Base-by-base conservation (phyloP, 1,284 basidiomycete species). In the Apiotrichum akiyoshidainum region DNA sequence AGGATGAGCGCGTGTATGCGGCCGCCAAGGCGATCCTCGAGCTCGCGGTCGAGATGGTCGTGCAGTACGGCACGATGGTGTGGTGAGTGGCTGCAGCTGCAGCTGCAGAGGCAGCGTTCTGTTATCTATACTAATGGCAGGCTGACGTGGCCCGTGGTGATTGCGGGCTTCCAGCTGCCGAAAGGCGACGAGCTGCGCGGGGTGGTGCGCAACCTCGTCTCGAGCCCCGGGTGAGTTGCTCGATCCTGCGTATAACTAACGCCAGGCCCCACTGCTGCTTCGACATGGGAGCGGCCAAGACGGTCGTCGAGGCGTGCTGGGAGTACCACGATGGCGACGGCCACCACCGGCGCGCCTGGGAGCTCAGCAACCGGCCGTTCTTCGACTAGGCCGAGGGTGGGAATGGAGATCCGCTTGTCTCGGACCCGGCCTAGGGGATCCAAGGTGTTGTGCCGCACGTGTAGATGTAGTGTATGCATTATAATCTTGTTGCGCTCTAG, bases 111-210 rank as follows among this genome's bases (percentile, higher is more conserved):
- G n/a, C n/a, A n/a, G n/a, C n/a, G n/a, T n/a, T n/a, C n/a, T n/a
- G n/a, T n/a, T n/a, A n/a, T n/a, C n/a, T 11, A 3, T 21, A 42
- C 34, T 19, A 41, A 19, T 34, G 16, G 5, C 34, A 72, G 72
- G 73, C 51, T 75, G 10, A 73, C 73, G 13, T 73, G 71, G 71
- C 73, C 73, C 1, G 68, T 73, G 39, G 46, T 73, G 13, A 69
- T 73, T 40, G 70, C 71, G n/a, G 71, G 65, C 4, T 68, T 71
- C 58, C 66, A 73, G 46, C 64, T 75, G 31, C 59, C 65, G 4
- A 54, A 57, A 21, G 63, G 59, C 19, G 67, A 71, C 50, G 65
- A 67, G 9, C 55, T 60, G 2, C 60, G 71, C 10, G 48, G 46
- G 2, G 62, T 65, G 14, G 68, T 70, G 12, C 47, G 65, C 12